Conservation (phyloP, 345 rosid genomes). For the Bruguiera sexangula region DNA sequence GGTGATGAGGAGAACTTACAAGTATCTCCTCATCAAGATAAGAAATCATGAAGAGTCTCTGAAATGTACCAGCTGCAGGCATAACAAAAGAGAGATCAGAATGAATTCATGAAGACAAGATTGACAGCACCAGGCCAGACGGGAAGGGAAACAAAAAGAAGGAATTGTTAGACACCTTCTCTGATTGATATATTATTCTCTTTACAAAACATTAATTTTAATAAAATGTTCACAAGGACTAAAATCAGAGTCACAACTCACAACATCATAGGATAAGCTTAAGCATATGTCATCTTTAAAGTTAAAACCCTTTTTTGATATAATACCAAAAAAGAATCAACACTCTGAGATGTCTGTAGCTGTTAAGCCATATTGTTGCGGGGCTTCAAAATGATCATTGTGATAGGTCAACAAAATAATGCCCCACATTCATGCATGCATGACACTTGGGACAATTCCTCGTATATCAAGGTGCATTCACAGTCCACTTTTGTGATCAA, state of each 20-base stretch:
- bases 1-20: not conserved
- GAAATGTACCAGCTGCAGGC: conserved; percentile 70
- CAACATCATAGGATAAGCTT: not conserved
- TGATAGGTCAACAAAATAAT: not conserved
- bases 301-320: not conserved
- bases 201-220: not conserved
- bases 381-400: too few relatives aligned
- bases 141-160: not conserved
- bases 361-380: not conserved
- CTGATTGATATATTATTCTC: not conserved
- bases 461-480: not conserved
- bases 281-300: not conserved
- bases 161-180: not conserved
- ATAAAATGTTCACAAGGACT: too few relatives aligned
- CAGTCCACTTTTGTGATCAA: not conserved
- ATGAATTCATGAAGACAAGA: not conserved
- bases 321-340: not conserved
- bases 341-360: not conserved
- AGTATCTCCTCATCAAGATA: conserved; percentile 84
- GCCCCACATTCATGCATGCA: not conserved
- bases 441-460: not conserved
- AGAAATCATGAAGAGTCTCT: conserved; percentile 91
- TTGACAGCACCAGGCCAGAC: not conserved
- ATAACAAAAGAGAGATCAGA: conserved; percentile 2
- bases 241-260: too few relatives aligned